Percentiles rank a stretch among this genome's conserved stretches.
These are phyloP conservation scores for Oidiodendron maius DNA, from an alignment of 495 filamentous ascomycete genomes.

Conservation along the genomic window DNA sequence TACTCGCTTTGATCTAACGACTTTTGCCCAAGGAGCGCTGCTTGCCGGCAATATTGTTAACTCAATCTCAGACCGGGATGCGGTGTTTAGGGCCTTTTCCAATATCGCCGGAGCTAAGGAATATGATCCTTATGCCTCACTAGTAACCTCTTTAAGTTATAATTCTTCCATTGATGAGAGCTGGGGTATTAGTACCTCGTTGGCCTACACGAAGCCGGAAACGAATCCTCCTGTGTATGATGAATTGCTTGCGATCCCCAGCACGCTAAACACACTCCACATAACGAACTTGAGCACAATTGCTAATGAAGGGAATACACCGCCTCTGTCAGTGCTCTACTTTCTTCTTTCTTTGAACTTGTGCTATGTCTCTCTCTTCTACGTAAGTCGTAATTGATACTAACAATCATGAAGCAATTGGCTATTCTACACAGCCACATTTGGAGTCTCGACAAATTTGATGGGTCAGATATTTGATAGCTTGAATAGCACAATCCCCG, in stretches of 20 bases:
- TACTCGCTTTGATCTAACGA: slow-evolving; percentile 40
- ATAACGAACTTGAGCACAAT: neutral
- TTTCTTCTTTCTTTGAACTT: too few species aligned
- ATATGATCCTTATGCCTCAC: slow-evolving; percentile 36
- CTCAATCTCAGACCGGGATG: slow-evolving; percentile 1
- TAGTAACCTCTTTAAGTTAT: slow-evolving; percentile 35
- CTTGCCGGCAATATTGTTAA: slow-evolving; percentile 29
- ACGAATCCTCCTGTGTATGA: slow-evolving; percentile 17
- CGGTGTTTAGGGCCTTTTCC: slow-evolving; percentile 28
- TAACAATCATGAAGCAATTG: too few species aligned
- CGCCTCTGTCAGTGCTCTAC: too few species aligned
- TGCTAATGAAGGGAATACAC: neutral
- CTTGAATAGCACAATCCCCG: slow-evolving; percentile 8
- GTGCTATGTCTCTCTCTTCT: too few species aligned
- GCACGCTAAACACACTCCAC: neutral
- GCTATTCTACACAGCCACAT: slow-evolving; percentile 2
- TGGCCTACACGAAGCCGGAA: slow-evolving; percentile 15
- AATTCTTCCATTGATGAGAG: slow-evolving; percentile 13
- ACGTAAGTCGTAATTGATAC: too few species aligned
- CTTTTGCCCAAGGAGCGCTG: slow-evolving; percentile 36
- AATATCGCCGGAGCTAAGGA: slow-evolving; percentile 30
- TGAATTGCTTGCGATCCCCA: slow-evolving; percentile 2
- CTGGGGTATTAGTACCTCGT: slow-evolving; percentile 1
- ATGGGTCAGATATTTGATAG: slow-evolving; percentile 6
- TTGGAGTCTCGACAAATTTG: neutral